Evolutionary conservation across 768 basidiomycete genomes (phyloP).

Genomic region (Podaxis sp.): DNA sequence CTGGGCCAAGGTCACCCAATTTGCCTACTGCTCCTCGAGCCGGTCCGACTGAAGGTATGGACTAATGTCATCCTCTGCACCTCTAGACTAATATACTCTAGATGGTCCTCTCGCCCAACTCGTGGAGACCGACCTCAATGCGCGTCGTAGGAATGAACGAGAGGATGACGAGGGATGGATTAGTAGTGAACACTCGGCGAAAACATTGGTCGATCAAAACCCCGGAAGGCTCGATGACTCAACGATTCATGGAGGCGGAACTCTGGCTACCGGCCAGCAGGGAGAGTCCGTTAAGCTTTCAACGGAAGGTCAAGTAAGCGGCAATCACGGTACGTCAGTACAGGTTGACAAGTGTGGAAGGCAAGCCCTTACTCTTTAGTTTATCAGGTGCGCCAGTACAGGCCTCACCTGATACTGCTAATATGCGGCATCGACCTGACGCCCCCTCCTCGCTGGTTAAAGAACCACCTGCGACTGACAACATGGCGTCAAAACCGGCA

Average conservation of each 20-base stretch:
- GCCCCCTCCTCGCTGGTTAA: neutral
- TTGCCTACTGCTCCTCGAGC: neutral
- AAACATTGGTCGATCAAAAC: neutral
- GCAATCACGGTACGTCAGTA: neutral
- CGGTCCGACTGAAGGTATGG: neutral
- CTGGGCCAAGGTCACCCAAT: neutral
- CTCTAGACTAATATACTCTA: neutral
- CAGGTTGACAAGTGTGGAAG: neutral
- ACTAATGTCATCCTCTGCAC: too few species aligned
- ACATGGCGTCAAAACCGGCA: neutral
- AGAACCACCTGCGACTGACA: neutral
- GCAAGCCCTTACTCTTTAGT: neutral
- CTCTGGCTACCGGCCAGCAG: neutral
- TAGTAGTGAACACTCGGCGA: neutral
- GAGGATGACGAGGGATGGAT: slow-evolving; percentile 7
- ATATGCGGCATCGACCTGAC: neutral
- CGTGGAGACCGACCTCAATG: neutral
- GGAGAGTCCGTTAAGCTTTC: neutral
- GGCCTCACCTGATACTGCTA: neutral
- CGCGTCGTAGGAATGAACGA: neutral
- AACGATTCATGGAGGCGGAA: neutral
- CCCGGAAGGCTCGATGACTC: neutral
- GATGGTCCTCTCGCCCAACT: neutral
- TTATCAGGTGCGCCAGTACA: neutral
- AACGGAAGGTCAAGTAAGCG: neutral